phyloP scores from a whole-genome alignment of 768 basidiomycete genomes.

The Daedaleopsis sinensis region DNA sequence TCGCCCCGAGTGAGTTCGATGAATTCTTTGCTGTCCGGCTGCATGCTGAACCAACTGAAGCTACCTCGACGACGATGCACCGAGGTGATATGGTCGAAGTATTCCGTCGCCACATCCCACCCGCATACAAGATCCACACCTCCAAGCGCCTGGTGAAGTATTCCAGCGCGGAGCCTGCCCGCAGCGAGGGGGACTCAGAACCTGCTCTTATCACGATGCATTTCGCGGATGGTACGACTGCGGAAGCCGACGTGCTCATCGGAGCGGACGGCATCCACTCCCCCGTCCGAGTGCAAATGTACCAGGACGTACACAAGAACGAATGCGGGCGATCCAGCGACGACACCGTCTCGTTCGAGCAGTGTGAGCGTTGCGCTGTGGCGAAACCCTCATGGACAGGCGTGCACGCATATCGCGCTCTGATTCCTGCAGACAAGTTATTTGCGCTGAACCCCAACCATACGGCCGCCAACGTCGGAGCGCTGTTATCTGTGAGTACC shows the following conservation, averaged over 20 bases:
- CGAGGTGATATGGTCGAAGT: constrained; percentile 27
- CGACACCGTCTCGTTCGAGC: background rate
- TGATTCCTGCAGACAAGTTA: constrained; percentile 22
- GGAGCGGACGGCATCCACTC: constrained; percentile 29
- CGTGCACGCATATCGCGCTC: constrained; percentile 22
- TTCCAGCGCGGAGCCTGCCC: background rate
- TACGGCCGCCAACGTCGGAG: constrained; percentile 3
- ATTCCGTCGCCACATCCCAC: constrained; percentile 21
- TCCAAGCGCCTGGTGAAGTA: constrained; percentile 24
- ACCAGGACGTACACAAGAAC: background rate
- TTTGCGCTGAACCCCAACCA: constrained; percentile 11
- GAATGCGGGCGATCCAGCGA: background rate
- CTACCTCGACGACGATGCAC: constrained; percentile 27
- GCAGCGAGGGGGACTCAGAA: background rate
- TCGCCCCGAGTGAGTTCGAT: constrained; percentile 24
- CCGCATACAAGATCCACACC: constrained; percentile 14
- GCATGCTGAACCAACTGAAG: constrained; percentile 7
- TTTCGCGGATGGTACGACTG: constrained; percentile 20
- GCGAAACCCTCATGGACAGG: constrained; percentile 24
- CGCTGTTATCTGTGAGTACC: constrained; percentile 5
- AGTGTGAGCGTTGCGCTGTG: constrained; percentile 8
- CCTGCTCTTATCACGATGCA: background rate
- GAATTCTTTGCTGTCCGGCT: background rate
- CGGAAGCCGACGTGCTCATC: constrained; percentile 23
- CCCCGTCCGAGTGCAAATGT: constrained; percentile 17